phyloP scores from a whole-genome alignment of 371 early-diverging fungal species.

The Mucor racemosus region DNA sequence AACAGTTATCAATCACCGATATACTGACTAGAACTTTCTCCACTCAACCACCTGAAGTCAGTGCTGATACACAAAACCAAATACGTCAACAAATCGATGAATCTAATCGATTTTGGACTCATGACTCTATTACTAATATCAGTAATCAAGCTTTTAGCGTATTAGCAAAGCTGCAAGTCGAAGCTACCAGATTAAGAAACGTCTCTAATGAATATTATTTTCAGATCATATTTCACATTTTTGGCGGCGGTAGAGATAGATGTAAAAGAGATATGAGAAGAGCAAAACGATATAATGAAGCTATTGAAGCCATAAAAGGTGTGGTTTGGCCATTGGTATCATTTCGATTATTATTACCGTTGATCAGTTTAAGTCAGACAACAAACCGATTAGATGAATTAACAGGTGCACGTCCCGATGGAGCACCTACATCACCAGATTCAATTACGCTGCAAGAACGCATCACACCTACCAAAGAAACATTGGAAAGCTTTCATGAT shows the following conservation, averaged over 20 bases:
- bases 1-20: neutral
- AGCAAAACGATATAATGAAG: constrained; percentile 39
- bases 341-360: constrained; percentile 36
- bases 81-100: constrained; percentile 19
- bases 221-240: constrained; percentile 28
- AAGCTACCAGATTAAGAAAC: constrained; percentile 37
- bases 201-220: constrained; percentile 41
- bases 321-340: constrained; percentile 45
- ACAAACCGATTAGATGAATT: constrained; percentile 11
- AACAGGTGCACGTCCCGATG: neutral
- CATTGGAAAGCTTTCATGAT: constrained; percentile 24
- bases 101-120: constrained; percentile 14
- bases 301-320: constrained; percentile 43
- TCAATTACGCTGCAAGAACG: constrained; percentile 9
- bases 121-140: constrained; percentile 67
- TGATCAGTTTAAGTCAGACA: constrained; percentile 26
- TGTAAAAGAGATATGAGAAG: constrained; percentile 28
- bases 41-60: constrained; percentile 7
- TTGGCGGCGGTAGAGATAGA: constrained; percentile 29
- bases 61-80: neutral
- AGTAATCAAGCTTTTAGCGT: constrained; percentile 30
- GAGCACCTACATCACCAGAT: neutral
- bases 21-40: constrained; percentile 12
- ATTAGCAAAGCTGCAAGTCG: constrained; percentile 34
- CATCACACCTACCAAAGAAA: constrained; percentile 23